These are phyloP conservation scores for Lagenidium giganteum DNA, from an alignment of 352 stramenopile species.

Conservation along the genomic window DNA sequence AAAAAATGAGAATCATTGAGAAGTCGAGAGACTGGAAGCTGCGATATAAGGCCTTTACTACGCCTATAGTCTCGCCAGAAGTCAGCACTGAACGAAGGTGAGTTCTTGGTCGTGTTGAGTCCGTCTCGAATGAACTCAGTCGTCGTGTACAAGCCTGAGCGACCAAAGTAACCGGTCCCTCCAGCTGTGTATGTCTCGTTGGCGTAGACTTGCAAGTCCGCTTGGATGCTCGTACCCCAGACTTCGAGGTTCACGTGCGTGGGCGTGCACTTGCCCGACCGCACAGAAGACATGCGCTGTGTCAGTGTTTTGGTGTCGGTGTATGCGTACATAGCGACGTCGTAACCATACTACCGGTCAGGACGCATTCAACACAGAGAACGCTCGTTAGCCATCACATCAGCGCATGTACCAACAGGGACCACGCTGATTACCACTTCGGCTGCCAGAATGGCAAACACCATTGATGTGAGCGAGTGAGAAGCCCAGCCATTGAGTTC, in stretches of 20 bases:
- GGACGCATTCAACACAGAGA: too few species aligned
- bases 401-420: too few species aligned
- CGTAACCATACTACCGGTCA: constrained; percentile 10
- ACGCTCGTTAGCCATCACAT: too few species aligned
- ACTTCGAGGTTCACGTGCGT: constrained; percentile 33
- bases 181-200: constrained; percentile 23
- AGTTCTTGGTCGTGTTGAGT: constrained; percentile 9
- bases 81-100: constrained; percentile 15
- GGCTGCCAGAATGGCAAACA: constrained; percentile 24
- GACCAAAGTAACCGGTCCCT: constrained; percentile 22
- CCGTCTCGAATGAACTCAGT: constrained; percentile 21
- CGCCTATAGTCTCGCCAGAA: constrained; percentile 38
- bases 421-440: constrained; percentile 19
- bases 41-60: constrained; percentile 24
- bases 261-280: constrained; percentile 20
- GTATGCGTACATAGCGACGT: neutral
- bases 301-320: constrained; percentile 2
- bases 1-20: constrained; percentile 14
- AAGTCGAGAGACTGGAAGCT: constrained; percentile 4
- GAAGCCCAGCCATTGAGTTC: constrained; percentile 19
- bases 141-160: constrained; percentile 34
- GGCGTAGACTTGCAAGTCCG: constrained; percentile 10
- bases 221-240: constrained; percentile 14
- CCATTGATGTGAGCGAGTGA: constrained; percentile 18
- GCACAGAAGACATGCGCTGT: constrained; percentile 27